Evolutionary conservation across 106 monocot genomes (phyloP).

Genomic region (Acorus gramineus): DNA sequence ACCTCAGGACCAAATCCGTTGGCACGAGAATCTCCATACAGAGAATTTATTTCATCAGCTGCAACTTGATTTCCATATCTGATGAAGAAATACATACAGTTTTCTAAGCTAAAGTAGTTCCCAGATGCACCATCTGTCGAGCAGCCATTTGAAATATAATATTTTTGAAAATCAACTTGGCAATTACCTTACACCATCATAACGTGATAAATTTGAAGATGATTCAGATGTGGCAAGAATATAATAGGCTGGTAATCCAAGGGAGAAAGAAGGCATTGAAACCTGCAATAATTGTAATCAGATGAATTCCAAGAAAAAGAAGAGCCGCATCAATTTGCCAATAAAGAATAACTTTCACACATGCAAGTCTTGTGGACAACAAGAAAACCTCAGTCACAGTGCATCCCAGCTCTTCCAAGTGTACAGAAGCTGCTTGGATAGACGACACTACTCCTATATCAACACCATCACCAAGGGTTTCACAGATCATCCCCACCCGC

Average conservation of each 20-base stretch:
- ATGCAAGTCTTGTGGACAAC: background rate
- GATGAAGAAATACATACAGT: slow-evolving; percentile 1
- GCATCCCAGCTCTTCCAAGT: slow-evolving; percentile 75
- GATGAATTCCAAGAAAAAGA: background rate
- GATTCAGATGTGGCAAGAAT: slow-evolving; percentile 92
- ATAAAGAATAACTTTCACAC: background rate
- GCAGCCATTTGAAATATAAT: too few species aligned
- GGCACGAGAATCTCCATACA: slow-evolving; percentile 77
- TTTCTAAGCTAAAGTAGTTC: background rate
- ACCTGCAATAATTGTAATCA: slow-evolving; percentile 27
- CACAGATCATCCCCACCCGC: slow-evolving; percentile 68
- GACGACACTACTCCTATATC: slow-evolving; percentile 52
- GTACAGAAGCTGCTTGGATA: slow-evolving; percentile 57
- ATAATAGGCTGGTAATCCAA: slow-evolving; percentile 96
- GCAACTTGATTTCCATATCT: slow-evolving; percentile 82
- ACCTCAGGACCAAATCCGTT: slow-evolving; percentile 89
- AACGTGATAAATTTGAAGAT: slow-evolving; percentile 95
- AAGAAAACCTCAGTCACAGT: slow-evolving; percentile 53
- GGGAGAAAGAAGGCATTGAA: slow-evolving; percentile 83
- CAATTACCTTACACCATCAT: slow-evolving; percentile 89
- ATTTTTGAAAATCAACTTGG: background rate
- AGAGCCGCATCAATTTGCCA: background rate
- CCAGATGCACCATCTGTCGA: background rate
- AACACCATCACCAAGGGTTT: slow-evolving; percentile 83
- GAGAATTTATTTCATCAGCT: slow-evolving; percentile 52